Conservation (phyloP, 176 grass and related monocot genomes). For the Paspalum vaginatum region DNA sequence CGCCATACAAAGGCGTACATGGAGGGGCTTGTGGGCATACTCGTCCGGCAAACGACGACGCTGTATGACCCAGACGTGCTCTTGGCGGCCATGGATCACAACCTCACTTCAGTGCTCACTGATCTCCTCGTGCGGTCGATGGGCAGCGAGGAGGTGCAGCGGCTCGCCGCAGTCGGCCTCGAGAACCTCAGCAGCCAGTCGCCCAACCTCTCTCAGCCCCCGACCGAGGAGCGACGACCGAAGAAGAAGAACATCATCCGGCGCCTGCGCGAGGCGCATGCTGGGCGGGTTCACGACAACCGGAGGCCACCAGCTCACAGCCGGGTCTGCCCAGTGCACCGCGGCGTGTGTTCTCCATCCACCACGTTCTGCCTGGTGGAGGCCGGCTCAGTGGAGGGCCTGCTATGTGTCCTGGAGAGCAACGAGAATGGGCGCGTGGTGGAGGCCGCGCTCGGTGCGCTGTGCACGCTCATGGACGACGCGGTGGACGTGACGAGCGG, state of each 20-base stretch:
- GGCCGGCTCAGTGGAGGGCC: slow-evolving; percentile 64
- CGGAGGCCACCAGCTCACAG: neutral
- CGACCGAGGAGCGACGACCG: slow-evolving; percentile 21
- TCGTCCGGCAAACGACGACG: slow-evolving; percentile 74
- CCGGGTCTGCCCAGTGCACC: slow-evolving; percentile 68
- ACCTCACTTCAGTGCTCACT: slow-evolving; percentile 62
- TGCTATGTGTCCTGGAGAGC: slow-evolving; percentile 65
- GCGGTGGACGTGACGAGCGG: slow-evolving; percentile 63
- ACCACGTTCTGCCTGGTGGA: slow-evolving; percentile 81
- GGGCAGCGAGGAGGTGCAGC: slow-evolving; percentile 75
- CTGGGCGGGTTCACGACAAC: slow-evolving; percentile 51
- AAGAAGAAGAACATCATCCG: slow-evolving; percentile 64
- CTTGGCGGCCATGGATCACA: slow-evolving; percentile 52
- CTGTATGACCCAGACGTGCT: slow-evolving; percentile 72
- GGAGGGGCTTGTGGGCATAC: slow-evolving; percentile 69
- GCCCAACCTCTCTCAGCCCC: slow-evolving; percentile 50
- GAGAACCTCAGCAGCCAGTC: slow-evolving; percentile 79
- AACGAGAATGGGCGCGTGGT: slow-evolving; percentile 55
- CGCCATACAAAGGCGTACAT: slow-evolving; percentile 63
- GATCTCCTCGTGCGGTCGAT: slow-evolving; percentile 60
- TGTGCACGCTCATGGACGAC: slow-evolving; percentile 83
- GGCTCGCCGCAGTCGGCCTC: slow-evolving; percentile 65
- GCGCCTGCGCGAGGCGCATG: slow-evolving; percentile 46
- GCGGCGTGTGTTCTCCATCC: slow-evolving; percentile 53
- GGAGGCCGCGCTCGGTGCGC: slow-evolving; percentile 62